Conservation (phyloP, 1,284 basidiomycete genomes). For the Cryptococcus maquisensis region DNA sequence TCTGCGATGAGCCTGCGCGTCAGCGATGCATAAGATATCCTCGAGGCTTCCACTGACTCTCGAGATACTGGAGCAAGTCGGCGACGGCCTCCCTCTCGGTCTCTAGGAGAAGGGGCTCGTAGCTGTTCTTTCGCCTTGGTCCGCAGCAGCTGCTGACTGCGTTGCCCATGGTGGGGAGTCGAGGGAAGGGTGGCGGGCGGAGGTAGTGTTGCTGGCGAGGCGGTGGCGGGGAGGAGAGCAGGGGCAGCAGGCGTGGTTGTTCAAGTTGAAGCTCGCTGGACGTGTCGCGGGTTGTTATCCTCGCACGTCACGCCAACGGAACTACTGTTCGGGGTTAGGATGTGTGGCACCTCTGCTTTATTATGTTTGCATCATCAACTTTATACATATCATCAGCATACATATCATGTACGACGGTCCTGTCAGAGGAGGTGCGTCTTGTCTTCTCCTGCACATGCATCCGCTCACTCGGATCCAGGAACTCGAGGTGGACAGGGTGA, state of each 20-base stretch:
- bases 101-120: slow-evolving; percentile 92
- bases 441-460: not conserved
- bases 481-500: slow-evolving; percentile 83
- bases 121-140: slow-evolving; percentile 57
- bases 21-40: not conserved
- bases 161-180: slow-evolving; percentile 27
- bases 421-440: slow-evolving; percentile 35
- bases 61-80: slow-evolving; percentile 93
- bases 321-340: not conserved
- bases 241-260: not conserved
- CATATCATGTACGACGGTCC: slow-evolving; percentile 44
- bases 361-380: not conserved
- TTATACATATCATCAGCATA: not conserved
- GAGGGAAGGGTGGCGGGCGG: slow-evolving; percentile 1
- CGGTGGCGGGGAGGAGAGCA: not conserved
- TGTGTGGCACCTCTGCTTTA: not conserved
- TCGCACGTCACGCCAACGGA: not conserved
- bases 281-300: not conserved
- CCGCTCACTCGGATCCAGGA: slow-evolving; percentile 46
- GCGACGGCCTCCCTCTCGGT: slow-evolving; percentile 98
- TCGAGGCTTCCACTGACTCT: slow-evolving; percentile 62
- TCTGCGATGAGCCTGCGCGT: slow-evolving; percentile 54
- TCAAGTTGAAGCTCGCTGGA: not conserved
- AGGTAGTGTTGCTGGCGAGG: not conserved
- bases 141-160: slow-evolving; percentile 42